Percentiles rank a stretch among this genome's conserved stretches.
Conservation (phyloP, 805 yeast species). For the Maudiozyma turicensis region DNA sequence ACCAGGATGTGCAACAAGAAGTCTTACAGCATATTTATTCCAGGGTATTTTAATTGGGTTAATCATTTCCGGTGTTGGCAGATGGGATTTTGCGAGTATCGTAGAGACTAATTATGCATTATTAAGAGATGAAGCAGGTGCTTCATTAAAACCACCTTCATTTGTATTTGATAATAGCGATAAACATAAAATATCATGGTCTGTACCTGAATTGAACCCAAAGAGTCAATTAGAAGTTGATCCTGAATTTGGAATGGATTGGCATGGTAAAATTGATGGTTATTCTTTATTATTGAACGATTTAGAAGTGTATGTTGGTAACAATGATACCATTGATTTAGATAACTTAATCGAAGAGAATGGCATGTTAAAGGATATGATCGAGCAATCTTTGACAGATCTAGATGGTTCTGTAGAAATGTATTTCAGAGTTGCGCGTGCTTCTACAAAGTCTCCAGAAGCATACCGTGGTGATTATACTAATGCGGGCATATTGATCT, state of each 20-base stretch:
- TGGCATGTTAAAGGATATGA: conserved; percentile 21
- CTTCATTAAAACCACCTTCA: conserved; percentile 39
- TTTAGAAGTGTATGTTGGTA: conserved; percentile 62
- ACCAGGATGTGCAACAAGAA: conserved; percentile 77
- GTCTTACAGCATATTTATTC: conserved; percentile 57
- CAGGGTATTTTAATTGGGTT: conserved; percentile 83
- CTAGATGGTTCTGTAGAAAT: conserved; percentile 22
- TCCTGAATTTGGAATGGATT: conserved; percentile 9
- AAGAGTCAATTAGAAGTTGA: conserved; percentile 2
- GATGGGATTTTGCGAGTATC: conserved; percentile 92
- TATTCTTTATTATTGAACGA: conserved; percentile 69
- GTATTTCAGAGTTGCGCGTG: conserved; percentile 50
- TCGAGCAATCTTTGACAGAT: conserved; percentile 28
- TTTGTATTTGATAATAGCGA: conserved; percentile 20
- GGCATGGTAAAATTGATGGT: conserved; percentile 34
- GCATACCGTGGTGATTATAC: conserved; percentile 53
- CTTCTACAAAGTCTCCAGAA: conserved; percentile 30
- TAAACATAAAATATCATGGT: conserved; percentile 25
- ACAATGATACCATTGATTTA: conserved; percentile 36
- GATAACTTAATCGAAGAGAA: conserved; percentile 28
- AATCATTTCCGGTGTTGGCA: conserved; percentile 70
- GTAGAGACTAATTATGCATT: conserved; percentile 65
- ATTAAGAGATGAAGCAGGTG: conserved; percentile 65
- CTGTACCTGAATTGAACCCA: background rate
- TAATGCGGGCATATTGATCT: conserved; percentile 46